These are phyloP conservation scores for Rusavskia elegans DNA, from an alignment of 495 filamentous ascomycete genomes.

Conservation along the genomic window DNA sequence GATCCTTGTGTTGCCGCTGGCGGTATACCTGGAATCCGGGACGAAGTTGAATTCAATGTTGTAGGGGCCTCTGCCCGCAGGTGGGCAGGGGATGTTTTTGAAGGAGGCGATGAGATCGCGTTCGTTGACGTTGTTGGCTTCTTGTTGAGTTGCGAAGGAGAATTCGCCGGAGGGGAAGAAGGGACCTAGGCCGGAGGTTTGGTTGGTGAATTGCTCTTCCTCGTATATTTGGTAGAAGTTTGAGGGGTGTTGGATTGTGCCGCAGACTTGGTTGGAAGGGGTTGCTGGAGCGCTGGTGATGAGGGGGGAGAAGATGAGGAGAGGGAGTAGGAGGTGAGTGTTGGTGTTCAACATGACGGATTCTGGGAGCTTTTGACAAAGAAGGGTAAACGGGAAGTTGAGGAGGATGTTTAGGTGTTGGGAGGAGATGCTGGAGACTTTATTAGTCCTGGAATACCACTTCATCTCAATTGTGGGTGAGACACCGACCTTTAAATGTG, in stretches of 20 bases:
- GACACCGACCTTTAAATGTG: no score
- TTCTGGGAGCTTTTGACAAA: not conserved
- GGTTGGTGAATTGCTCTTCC: not conserved
- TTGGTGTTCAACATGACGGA: not conserved
- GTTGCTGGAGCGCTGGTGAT: not conserved
- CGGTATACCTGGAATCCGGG: not conserved
- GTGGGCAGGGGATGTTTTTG: not conserved
- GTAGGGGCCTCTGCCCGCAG: not conserved
- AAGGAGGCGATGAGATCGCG: slow-evolving; percentile 4
- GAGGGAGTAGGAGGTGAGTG: not conserved
- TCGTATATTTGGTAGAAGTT: not conserved
- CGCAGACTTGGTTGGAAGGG: not conserved
- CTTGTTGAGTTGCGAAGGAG: not conserved
- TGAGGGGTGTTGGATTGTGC: not conserved
- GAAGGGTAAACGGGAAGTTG: not conserved
- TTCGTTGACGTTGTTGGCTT: not conserved
- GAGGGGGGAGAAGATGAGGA: not conserved
- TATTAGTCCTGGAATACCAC: no score
- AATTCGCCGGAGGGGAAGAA: not conserved
- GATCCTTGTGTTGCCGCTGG: not conserved
- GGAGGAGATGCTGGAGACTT: no score
- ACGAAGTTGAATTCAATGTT: slow-evolving; percentile 1
- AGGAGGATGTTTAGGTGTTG: no score
- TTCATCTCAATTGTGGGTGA: no score
- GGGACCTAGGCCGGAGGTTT: not conserved